These are phyloP conservation scores for Colletotrichum tropicale DNA, from an alignment of 2,329 filamentous ascomycete species.

Conservation along the genomic window DNA sequence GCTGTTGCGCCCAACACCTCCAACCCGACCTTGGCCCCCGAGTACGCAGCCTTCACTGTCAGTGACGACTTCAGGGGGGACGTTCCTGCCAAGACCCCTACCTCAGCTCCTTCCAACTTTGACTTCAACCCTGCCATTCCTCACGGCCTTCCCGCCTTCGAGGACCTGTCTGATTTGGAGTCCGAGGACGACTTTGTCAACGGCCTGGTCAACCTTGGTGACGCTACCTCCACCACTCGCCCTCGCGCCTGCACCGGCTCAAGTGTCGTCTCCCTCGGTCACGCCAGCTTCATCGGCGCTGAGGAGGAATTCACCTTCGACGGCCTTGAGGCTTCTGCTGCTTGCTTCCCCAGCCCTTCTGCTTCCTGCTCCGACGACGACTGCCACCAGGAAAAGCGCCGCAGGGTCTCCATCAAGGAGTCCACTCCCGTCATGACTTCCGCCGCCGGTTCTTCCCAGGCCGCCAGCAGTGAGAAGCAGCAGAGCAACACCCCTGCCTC, in stretches of 20 bases:
- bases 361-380: conserved; percentile 56
- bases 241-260: conserved; percentile 71
- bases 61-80: conserved; percentile 63
- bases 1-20: conserved; percentile 48
- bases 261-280: conserved; percentile 70
- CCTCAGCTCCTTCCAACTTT: conserved; percentile 47
- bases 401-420: conserved; percentile 55
- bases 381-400: conserved; percentile 60
- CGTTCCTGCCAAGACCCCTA: conserved; percentile 53
- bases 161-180: conserved; percentile 88
- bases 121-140: conserved; percentile 56
- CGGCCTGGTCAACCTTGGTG: conserved; percentile 25
- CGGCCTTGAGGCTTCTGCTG: conserved; percentile 66
- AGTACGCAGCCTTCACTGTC: conserved; percentile 71
- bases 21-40: conserved; percentile 55
- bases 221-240: conserved; percentile 60
- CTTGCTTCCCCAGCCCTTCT: conserved; percentile 67
- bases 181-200: conserved; percentile 45
- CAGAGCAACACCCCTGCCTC: conserved; percentile 34
- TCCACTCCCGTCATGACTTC: conserved; percentile 47
- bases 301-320: conserved; percentile 79
- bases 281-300: conserved; percentile 74
- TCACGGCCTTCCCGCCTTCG: conserved; percentile 74
- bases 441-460: conserved; percentile 38
- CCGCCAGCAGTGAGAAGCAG: conserved; percentile 38